Base-by-base conservation (phyloP, 1,139 yeast genomes). In the Zygoascus meyerae region DNA sequence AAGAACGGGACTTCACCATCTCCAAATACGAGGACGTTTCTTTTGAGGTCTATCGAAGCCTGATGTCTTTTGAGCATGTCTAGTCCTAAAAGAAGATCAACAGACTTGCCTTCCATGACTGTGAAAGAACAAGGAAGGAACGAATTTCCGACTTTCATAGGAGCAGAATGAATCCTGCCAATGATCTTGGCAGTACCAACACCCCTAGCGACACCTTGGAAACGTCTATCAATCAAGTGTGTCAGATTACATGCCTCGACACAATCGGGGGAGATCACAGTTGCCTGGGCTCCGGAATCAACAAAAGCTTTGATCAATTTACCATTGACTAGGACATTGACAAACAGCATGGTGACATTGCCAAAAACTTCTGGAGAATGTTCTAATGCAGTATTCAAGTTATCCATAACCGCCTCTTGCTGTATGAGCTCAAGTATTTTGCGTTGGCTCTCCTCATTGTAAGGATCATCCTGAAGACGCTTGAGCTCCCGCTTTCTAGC, bases 261-360 rank as follows among this genome's bases (percentile, higher is more conserved):
- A 55, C 92, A 72, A 38, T 71, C 68, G 1, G 95, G 85, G 16
- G 89, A 80, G 63, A 83, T 83, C 44, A 90, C 83, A 0, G 98
- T 89, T 37, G 80, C 73, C 64, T 89, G 97, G 0, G 99, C 98
- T 1, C 99, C 98, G 0, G 97, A 81, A 63, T 92, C 99, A 9
- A 92, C 95, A 70, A 92, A 86, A 0, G 97, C 97, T 63, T 86
- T 86, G 7, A 89, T 85, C 18, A 81, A 79, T 43, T 75, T 74
- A 0, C 94, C 92, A 59, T 90, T 89, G 21, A 92, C 83, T 52
- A 78, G 80, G 45, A 89, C 74, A 48, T 82, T 74, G 15, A 92
- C 79, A 66, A 82, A 90, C 45, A 92, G 73, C 96, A 94, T 89
- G 36, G 78, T 78, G 3, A 92, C 94, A 1, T 76, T 68, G 0